phyloP scores from a whole-genome alignment of 495 filamentous ascomycete genomes.

The Daldinia grandis region DNA sequence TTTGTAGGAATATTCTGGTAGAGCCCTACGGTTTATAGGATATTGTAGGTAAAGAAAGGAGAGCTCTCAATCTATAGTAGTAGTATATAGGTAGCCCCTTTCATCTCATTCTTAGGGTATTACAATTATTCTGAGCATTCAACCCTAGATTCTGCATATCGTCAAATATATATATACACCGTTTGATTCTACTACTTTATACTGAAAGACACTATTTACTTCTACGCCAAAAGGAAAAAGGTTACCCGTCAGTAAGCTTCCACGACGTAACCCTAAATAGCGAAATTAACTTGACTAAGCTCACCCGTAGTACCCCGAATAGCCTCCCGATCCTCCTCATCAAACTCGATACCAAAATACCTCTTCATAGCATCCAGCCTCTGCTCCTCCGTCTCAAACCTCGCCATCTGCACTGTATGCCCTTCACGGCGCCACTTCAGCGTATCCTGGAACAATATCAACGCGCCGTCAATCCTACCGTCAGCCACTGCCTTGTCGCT shows the following conservation, averaged over 20 bases:
- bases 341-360: constrained; percentile 65
- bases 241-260: neutral
- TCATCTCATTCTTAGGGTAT: no score
- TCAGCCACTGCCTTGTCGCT: neutral
- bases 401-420: constrained; percentile 56
- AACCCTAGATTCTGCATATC: no score
- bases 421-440: constrained; percentile 66
- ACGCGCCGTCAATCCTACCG: constrained; percentile 57
- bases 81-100: no score
- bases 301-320: constrained; percentile 64
- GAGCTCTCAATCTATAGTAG: no score
- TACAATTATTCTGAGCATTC: no score
- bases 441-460: constrained; percentile 65
- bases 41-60: no score
- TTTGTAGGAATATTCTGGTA: no score
- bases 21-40: no score
- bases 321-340: constrained; percentile 57
- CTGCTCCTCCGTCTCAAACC: constrained; percentile 60
- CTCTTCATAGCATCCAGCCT: constrained; percentile 59
- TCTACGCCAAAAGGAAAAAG: no score
- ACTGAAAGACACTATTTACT: no score
- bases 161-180: no score
- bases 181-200: no score
- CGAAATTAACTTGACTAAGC: constrained; percentile 28
- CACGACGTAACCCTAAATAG: neutral